Percentiles rank a stretch among this genome's conserved stretches.
Conservation (phyloP, 192 early-diverging fungal genomes). For the Radiomyces spectabilis region DNA sequence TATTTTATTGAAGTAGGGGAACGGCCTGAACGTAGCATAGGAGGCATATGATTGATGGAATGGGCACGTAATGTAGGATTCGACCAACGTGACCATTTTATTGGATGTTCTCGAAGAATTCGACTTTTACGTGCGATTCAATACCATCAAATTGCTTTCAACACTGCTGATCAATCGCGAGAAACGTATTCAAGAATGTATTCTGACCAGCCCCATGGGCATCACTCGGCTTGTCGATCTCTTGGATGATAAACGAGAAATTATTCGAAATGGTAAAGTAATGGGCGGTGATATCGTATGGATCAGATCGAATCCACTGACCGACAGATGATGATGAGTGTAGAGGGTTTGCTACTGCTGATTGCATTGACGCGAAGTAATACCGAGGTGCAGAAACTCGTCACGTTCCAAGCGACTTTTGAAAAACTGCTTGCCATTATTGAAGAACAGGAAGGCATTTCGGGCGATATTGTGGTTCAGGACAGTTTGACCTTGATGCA, state of each 20-base stretch:
- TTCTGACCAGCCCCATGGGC: constrained; percentile 80
- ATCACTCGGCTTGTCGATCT: constrained; percentile 88
- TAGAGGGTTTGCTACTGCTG: constrained; percentile 87
- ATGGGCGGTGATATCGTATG: not conserved
- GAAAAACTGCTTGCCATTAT: constrained; percentile 86
- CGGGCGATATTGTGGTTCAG: constrained; percentile 92
- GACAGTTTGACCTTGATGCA: constrained; percentile 91
- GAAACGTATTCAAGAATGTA: constrained; percentile 67
- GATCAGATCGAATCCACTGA: not conserved
- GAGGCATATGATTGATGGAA: too few species aligned
- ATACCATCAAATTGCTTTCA: constrained; percentile 79
- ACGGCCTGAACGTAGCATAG: too few species aligned
- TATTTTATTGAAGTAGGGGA: constrained; percentile 29
- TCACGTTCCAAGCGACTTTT: constrained; percentile 98
- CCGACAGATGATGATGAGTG: not conserved
- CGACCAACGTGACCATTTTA: constrained; percentile 66
- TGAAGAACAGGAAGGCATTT: constrained; percentile 83
- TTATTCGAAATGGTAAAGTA: constrained; percentile 83
- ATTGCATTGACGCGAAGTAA: constrained; percentile 88
- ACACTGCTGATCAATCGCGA: constrained; percentile 59
- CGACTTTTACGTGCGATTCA: constrained; percentile 94
- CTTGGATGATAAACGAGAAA: constrained; percentile 87
- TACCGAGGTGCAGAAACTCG: constrained; percentile 97
- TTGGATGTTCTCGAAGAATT: constrained; percentile 84
- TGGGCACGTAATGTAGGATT: constrained; percentile 49